A percentile compares a stretch with the other conserved stretches of the same genome.
Conservation (phyloP, 2,329 filamentous ascomycete species). For the Aspergillus udagawae region DNA sequence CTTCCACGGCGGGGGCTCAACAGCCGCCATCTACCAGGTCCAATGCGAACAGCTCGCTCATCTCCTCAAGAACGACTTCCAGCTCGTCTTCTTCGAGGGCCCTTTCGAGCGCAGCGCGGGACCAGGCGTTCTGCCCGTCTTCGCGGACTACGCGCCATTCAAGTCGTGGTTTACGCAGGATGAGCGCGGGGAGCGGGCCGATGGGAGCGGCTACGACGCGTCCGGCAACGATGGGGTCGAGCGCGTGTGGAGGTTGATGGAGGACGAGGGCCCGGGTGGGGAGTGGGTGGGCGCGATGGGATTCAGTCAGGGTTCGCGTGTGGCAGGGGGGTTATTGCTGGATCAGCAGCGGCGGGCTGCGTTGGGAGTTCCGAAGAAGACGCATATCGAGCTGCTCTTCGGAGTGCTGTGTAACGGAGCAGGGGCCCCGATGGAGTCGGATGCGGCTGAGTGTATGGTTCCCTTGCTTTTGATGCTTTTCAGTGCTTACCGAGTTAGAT, state of each 20-base stretch:
- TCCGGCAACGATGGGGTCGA: slow-evolving; percentile 15
- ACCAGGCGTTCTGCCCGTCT: slow-evolving; percentile 19
- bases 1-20: slow-evolving; percentile 22
- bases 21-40: slow-evolving; percentile 13
- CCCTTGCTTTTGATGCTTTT: background rate
- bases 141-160: slow-evolving; percentile 13
- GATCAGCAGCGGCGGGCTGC: slow-evolving; percentile 16
- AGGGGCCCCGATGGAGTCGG: slow-evolving; percentile 17
- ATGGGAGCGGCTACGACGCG: slow-evolving; percentile 18
- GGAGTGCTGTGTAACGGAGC: slow-evolving; percentile 19
- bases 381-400: slow-evolving; percentile 8
- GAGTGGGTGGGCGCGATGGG: slow-evolving; percentile 20
- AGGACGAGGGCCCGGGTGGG: slow-evolving; percentile 5
- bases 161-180: slow-evolving; percentile 18
- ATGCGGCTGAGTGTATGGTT: slow-evolving; percentile 12
- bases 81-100: slow-evolving; percentile 19
- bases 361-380: background rate
- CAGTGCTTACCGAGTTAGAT: background rate
- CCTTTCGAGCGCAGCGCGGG: slow-evolving; percentile 15
- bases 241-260: slow-evolving; percentile 16
- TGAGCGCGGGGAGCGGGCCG: slow-evolving; percentile 4
- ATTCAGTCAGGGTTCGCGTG: slow-evolving; percentile 19
- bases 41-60: slow-evolving; percentile 16
- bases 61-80: slow-evolving; percentile 12
- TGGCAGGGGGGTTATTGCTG: slow-evolving; percentile 15